Evolutionary conservation across 495 filamentous ascomycete species (phyloP), one percentile per base, ranked within the genome.

Genomic region (Rhypophila decipiens): DNA sequence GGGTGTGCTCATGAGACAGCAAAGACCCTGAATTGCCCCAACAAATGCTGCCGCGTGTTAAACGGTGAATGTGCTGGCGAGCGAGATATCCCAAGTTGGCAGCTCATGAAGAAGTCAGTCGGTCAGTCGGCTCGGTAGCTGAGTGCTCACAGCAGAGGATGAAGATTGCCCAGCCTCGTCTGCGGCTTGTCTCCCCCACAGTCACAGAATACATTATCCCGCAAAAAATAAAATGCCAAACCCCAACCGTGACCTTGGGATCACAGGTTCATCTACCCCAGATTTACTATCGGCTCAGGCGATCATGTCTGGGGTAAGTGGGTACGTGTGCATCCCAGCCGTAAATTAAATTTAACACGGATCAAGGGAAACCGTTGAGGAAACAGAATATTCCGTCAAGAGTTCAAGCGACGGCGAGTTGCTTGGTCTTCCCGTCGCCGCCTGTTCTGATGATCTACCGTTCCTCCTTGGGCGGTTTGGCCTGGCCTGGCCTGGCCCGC

Each of bases 11-110:
- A 15, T 50, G 46, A 54, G 51, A 54, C 51, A 46, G 11, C 23
- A 17, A 24, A 29, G 46, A 46, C 51, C 46, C 51, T 46, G 36
- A 27, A 15, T 19, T 19, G 42, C 7, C 51, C 40, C 46, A 37
- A 42, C 38, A 49, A 42, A 34, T 27, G 39, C 46, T 54, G 51
- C 51, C 51, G 51, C 51, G 46, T 54, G 46, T 46, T 29, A 29
- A 42, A 7, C 4, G 8, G 7, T 37, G n/a, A n/a, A n/a, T n/a
- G 35, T 15, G 8, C 9, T 37, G 9, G 35, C 8, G 35, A 17
- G n/a, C 10, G 15, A 37, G 35, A 3, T 11, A 15, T 15, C 19
- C 9, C 18, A 15, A 8, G n/a, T n/a, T n/a, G n/a, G n/a, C 12
- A 19, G n/a, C 31, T 23, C 47, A 24, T 44, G 47, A 39, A 19